These are phyloP conservation scores for Nigrospora sphaerica DNA, from an alignment of 2,329 filamentous ascomycete species.

Conservation along the genomic window DNA sequence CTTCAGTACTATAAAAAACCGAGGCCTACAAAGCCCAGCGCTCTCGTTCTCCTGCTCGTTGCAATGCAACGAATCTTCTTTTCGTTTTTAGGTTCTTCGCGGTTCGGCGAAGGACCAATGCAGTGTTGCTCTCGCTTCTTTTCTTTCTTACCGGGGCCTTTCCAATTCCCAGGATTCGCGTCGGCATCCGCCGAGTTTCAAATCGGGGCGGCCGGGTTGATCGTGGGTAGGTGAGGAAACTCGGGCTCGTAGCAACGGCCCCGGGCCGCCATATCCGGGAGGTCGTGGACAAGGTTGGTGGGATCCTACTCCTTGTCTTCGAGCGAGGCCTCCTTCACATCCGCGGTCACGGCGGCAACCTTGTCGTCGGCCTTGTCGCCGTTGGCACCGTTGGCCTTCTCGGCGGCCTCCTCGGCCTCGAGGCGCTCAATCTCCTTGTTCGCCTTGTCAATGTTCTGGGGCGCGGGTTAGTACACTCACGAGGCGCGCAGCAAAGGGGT, in stretches of 20 bases:
- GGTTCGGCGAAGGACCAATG: not conserved
- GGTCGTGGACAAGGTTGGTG: not conserved
- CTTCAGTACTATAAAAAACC: not conserved
- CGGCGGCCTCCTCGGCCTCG: slow-evolving; percentile 57
- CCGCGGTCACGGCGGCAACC: slow-evolving; percentile 46
- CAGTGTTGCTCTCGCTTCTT: too few species aligned
- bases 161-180: too few species aligned
- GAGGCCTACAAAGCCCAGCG: not conserved
- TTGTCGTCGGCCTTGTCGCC: slow-evolving; percentile 40
- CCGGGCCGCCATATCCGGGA: not conserved
- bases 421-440: slow-evolving; percentile 91
- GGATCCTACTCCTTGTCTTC: slow-evolving; percentile 42
- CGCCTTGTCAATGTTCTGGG: slow-evolving; percentile 90
- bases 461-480: slow-evolving; percentile 17
- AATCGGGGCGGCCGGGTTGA: not conserved
- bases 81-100: not conserved
- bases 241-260: not conserved
- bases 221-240: not conserved
- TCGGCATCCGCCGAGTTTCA: not conserved
- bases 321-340: slow-evolving; percentile 43
- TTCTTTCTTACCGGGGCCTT: too few species aligned
- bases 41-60: not conserved
- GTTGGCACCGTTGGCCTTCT: slow-evolving; percentile 36
- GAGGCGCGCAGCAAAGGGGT: not conserved
- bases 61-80: not conserved